Conservation (phyloP, 345 rosid species). For the Sisymbrium irio region DNA sequence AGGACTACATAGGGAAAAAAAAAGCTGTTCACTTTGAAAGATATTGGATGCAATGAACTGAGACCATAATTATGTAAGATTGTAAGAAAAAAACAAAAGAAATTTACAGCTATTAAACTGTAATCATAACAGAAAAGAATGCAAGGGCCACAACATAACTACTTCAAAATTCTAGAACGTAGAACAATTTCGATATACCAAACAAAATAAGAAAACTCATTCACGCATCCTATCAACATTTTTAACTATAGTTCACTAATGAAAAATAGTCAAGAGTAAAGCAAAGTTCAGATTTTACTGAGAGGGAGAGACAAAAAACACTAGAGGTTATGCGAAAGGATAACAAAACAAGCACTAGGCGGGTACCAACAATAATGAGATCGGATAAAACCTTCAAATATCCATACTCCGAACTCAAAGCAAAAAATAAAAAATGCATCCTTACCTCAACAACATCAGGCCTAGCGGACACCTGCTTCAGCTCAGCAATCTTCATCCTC, state of each 20-base stretch:
- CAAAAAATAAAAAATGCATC: constrained; percentile 5
- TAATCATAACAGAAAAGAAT: neutral
- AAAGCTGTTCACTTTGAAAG: too few relatives aligned
- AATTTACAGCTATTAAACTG: neutral
- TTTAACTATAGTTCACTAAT: neutral
- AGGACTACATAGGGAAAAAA: too few relatives aligned
- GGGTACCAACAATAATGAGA: neutral
- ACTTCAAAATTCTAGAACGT: neutral
- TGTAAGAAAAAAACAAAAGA: neutral
- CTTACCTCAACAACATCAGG: constrained; percentile 99
- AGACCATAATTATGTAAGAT: neutral
- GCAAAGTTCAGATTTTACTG: neutral
- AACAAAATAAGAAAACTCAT: neutral
- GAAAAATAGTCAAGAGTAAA: neutral
- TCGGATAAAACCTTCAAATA: neutral
- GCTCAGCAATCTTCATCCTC: constrained; percentile 91
- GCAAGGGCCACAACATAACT: neutral
- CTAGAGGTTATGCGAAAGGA: neutral
- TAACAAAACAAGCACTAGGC: neutral
- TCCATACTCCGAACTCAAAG: neutral
- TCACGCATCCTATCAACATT: neutral
- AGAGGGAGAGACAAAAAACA: neutral
- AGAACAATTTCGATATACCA: neutral
- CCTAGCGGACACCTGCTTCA: constrained; percentile 89
- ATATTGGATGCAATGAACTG: neutral